Percentiles rank a stretch among this genome's conserved stretches.
phyloP scores from a whole-genome alignment of 768 basidiomycete species.

The Pleurotus eryngii region DNA sequence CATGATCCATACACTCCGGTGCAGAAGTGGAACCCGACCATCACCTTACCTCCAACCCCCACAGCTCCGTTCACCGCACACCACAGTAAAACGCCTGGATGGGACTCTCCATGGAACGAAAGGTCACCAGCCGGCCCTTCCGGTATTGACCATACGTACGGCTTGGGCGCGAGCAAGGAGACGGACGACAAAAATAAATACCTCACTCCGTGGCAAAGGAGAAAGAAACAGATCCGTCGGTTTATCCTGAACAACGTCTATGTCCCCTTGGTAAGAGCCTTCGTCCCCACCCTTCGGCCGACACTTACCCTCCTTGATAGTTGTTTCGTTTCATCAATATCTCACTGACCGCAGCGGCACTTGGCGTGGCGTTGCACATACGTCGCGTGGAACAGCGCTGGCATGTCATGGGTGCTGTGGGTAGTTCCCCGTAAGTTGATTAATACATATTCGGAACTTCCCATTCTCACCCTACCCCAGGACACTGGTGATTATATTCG shows the following conservation, averaged over 20 bases:
- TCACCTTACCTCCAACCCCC: slow-evolving; percentile 27
- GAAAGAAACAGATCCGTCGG: slow-evolving; percentile 49
- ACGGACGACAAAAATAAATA: slow-evolving; percentile 23
- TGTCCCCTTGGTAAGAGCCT: slow-evolving; percentile 65
- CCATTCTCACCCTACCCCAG: slow-evolving; percentile 29
- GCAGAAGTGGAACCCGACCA: slow-evolving; percentile 20
- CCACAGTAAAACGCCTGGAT: slow-evolving; percentile 57
- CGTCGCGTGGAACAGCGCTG: slow-evolving; percentile 51
- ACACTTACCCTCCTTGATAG: slow-evolving; percentile 33
- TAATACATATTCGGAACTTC: background rate
- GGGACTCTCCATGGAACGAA: slow-evolving; percentile 68
- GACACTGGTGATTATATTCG: slow-evolving; percentile 82
- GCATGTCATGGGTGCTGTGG: slow-evolving; percentile 65
- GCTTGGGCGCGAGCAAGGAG: slow-evolving; percentile 23
- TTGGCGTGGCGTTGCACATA: slow-evolving; percentile 77
- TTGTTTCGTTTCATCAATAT: slow-evolving; percentile 85
- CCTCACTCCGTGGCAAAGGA: slow-evolving; percentile 26
- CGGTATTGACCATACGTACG: slow-evolving; percentile 17
- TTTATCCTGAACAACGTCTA: slow-evolving; percentile 76
- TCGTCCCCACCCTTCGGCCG: background rate
- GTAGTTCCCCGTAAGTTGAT: slow-evolving; percentile 71
- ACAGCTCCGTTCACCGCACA: slow-evolving; percentile 49
- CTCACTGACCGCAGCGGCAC: slow-evolving; percentile 72
- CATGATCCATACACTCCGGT: slow-evolving; percentile 7
- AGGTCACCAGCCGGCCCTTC: slow-evolving; percentile 25